Evolutionary conservation across 192 early-diverging fungal species (phyloP), one percentile per base, ranked within the genome.

Genomic region (Umbelopsis ramanniana): DNA sequence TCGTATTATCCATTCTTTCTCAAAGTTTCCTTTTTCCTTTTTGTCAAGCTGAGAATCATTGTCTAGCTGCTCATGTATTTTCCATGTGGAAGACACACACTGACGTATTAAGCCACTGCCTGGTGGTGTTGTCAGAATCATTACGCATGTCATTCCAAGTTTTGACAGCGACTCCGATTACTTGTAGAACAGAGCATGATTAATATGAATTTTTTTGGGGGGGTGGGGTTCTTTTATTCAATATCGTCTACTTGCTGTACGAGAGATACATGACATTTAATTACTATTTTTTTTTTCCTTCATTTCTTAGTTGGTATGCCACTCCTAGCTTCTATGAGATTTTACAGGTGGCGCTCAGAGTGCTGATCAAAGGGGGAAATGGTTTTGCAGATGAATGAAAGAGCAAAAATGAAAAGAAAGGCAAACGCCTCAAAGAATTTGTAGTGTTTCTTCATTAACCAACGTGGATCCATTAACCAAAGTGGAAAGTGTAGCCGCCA

Each of bases 391-490:
- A 63, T 7, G 35, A 35, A 35, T 15, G 57, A 46, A 71, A 71
- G 35, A 45, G 52, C 29, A 57, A 38, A 22, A 71, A 46, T 37
- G n/a, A 6, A 38, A 71, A 38, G 17, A 55, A 53, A 47, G 22
- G 26, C 21, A 67, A 40, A 10, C 15, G 38, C 15, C 17, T 14
- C 38, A 40, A 67, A 67, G 33, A 67, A 11, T 38, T 17, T 66
- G 5, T 38, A 43, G 40, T 29, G 29, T 29, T 29, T 29, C 8
- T 43, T 43, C 40, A 67, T 57, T 85, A 83, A 37, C 82, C 82
- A 77, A 83, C 82, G 37, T 80, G 80, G 80, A 86, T n/a, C 40
- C 40, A 67, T 57, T 85, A 83, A 37, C 82, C 82, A 77, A 83
- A 83, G 37, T 80, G 80, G 80, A 86, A 86, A 40, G 69, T 66